Evolutionary conservation across 345 rosid genomes (phyloP).

Genomic region (Pelargonium nanum): DNA sequence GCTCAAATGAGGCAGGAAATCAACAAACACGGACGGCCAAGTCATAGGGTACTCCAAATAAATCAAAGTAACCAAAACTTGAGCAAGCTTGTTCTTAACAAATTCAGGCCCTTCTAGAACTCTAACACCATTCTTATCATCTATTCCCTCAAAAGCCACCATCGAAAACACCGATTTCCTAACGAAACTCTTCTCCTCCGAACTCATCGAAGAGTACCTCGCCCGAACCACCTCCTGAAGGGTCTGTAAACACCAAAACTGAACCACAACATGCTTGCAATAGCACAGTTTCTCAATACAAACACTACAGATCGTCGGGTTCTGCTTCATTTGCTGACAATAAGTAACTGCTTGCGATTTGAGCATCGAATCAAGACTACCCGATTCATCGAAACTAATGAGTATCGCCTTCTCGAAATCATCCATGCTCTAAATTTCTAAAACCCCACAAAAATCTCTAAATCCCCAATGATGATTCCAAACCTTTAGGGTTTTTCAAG

Average conservation of each 20-base stretch:
- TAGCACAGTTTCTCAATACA: constrained; percentile 65
- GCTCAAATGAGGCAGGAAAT: constrained; percentile 49
- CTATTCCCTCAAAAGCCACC: constrained; percentile 46
- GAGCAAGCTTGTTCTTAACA: constrained; percentile 84
- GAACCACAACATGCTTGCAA: constrained; percentile 58
- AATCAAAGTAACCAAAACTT: constrained; percentile 75
- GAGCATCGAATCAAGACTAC: constrained; percentile 39
- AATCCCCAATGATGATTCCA: constrained; percentile 8
- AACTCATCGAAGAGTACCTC: constrained; percentile 43
- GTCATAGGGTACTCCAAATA: constrained; percentile 74
- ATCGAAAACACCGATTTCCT: constrained; percentile 60
- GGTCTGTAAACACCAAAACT: constrained; percentile 95
- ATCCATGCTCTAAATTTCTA: constrained; percentile 41
- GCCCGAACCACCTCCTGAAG: constrained; percentile 56
- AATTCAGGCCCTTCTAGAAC: constrained; percentile 46
- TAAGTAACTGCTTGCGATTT: constrained; percentile 48
- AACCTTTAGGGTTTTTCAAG: constrained; percentile 1
- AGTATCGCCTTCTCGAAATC: constrained; percentile 74
- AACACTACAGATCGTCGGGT: constrained; percentile 36
- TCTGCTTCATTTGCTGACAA: constrained; percentile 54
- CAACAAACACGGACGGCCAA: constrained; percentile 77
- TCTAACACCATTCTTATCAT: constrained; percentile 37
- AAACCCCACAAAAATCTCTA: not conserved
- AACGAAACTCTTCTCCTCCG: constrained; percentile 47
- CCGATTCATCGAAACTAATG: constrained; percentile 66